Evolutionary conservation across 2,329 filamentous ascomycete species (phyloP).

Genomic region (Diaporthe ilicicola): DNA sequence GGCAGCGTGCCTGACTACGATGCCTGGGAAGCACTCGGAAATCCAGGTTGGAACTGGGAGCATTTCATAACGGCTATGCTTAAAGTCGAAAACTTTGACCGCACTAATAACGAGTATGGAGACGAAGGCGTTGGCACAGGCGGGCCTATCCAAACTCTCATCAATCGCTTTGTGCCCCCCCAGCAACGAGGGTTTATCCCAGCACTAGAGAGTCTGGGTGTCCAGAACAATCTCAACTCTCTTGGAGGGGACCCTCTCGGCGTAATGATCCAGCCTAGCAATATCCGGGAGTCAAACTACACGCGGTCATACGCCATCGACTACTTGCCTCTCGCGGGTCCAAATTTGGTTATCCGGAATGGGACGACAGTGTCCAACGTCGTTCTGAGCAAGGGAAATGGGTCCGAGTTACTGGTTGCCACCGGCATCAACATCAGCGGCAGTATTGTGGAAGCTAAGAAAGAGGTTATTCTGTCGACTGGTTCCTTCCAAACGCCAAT

Average conservation of each 20-base stretch:
- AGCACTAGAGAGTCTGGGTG: constrained; percentile 2
- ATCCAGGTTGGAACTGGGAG: constrained; percentile 66
- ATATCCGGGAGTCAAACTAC: constrained; percentile 42
- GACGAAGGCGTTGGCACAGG: not conserved
- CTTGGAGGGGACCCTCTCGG: not conserved
- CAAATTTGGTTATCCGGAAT: constrained; percentile 48
- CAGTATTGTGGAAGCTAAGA: constrained; percentile 41
- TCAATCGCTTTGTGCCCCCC: not conserved
- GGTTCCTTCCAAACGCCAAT: constrained; percentile 23
- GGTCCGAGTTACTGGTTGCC: constrained; percentile 34
- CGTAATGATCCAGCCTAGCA: constrained; percentile 33
- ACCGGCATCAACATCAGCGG: constrained; percentile 40
- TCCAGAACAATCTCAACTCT: constrained; percentile 6
- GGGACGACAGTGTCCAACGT: constrained; percentile 43
- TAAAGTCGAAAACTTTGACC: constrained; percentile 21
- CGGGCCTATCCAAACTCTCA: constrained; percentile 6
- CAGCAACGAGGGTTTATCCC: constrained; percentile 3
- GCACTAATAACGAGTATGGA: not conserved
- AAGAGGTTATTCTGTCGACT: constrained; percentile 29
- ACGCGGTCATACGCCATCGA: constrained; percentile 44
- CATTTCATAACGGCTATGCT: constrained; percentile 4
- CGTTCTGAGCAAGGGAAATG: constrained; percentile 29
- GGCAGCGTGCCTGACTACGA: constrained; percentile 60
- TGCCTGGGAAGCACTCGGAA: constrained; percentile 65
- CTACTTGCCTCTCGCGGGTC: constrained; percentile 47